Conservation (phyloP, 495 filamentous ascomycete species). For the Talaromyces ruber region DNA sequence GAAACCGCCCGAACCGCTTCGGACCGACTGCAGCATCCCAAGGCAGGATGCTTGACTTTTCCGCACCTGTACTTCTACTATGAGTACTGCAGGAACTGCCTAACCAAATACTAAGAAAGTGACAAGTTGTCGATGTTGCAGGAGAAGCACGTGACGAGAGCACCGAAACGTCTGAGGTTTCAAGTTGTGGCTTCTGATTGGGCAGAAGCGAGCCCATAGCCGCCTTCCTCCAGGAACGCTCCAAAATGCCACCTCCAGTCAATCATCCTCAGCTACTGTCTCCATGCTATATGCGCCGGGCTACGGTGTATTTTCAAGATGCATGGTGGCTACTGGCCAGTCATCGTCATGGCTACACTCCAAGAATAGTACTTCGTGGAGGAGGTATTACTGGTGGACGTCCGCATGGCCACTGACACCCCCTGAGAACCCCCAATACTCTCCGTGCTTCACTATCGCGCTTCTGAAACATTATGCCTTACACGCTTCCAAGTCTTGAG, state of each 20-base stretch:
- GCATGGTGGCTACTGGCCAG: not conserved
- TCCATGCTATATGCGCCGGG: not conserved
- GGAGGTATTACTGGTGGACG: not conserved
- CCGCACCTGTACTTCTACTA: not conserved
- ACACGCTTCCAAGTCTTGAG: not conserved
- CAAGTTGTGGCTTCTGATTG: not conserved
- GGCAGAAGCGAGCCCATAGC: not conserved
- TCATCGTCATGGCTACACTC: not conserved
- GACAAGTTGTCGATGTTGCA: not conserved
- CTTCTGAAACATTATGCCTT: slow-evolving; percentile 1
- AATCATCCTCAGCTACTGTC: not conserved
- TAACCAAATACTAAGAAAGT: not conserved
- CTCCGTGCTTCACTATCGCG: slow-evolving; percentile 2
- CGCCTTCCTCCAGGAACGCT: slow-evolving; percentile 1
- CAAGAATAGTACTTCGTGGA: not conserved
- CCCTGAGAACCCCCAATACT: not conserved
- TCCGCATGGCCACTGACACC: not conserved
- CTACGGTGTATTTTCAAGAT: not conserved
- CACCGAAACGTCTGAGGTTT: not conserved
- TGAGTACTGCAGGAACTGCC: too few relatives aligned
- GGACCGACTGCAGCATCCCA: not conserved
- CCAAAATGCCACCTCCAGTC: not conserved
- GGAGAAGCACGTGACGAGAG: not conserved
- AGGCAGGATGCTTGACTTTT: not conserved
- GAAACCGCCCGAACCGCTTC: not conserved